Evolutionary conservation across 2,329 filamentous ascomycete species (phyloP).

Genomic region (Hirsutella minnesotensis): DNA sequence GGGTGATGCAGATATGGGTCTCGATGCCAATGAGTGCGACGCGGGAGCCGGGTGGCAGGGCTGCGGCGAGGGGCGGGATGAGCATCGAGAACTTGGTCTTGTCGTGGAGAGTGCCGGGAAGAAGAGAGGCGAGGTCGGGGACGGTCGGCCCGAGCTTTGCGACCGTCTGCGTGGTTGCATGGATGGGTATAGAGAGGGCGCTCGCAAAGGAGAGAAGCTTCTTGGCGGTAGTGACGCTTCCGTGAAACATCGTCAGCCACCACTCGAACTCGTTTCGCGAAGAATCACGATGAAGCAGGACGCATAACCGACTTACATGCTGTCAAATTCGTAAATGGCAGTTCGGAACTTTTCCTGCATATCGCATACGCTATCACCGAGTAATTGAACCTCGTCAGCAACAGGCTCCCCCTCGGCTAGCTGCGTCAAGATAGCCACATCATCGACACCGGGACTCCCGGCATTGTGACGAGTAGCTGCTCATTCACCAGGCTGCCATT

Average conservation of each 20-base stretch:
- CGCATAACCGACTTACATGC: conserved; percentile 43
- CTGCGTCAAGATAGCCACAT: no score
- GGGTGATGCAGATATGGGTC: conserved; percentile 85
- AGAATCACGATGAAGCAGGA: background rate
- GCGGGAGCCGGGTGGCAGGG: conserved; percentile 30
- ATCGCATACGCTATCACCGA: conserved; percentile 64
- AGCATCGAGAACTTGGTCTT: conserved; percentile 90
- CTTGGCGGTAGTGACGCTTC: conserved; percentile 47
- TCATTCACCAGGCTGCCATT: no score
- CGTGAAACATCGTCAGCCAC: background rate
- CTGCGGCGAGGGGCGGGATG: conserved; percentile 49
- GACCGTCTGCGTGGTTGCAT: conserved; percentile 76
- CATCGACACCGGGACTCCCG: no score
- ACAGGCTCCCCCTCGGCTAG: background rate
- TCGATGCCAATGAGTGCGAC: conserved; percentile 85
- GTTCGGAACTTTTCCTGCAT: conserved; percentile 85
- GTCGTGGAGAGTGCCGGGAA: conserved; percentile 52
- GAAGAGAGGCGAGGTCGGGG: conserved; percentile 48
- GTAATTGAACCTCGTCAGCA: background rate
- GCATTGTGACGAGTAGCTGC: background rate
- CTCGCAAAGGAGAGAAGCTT: conserved; percentile 57
- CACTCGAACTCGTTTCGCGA: background rate
- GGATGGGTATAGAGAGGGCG: conserved; percentile 63
- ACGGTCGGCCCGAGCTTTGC: conserved; percentile 72
- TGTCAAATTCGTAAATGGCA: conserved; percentile 75